A percentile compares a stretch with the other conserved stretches of the same genome.
phyloP scores from a whole-genome alignment of 2,329 filamentous ascomycete genomes.

The Fusarium phyllophilum region DNA sequence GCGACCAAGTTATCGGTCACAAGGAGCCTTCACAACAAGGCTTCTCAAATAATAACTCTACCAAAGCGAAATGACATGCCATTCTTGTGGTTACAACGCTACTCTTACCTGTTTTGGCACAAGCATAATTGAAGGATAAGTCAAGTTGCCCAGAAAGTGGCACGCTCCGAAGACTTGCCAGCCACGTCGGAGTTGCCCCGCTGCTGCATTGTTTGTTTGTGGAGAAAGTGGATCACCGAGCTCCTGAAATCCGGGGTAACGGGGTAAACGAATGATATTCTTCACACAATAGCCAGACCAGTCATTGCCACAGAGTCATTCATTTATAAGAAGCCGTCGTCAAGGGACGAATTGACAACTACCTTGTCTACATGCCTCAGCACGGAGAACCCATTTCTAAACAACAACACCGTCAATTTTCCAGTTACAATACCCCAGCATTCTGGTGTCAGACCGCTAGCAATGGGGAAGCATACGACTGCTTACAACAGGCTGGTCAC shows the following conservation, averaged over 20 bases:
- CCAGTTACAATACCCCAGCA: neutral
- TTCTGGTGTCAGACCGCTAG: neutral
- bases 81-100: fast-evolving
- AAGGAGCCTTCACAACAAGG: neutral
- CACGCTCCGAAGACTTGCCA: neutral
- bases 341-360: neutral
- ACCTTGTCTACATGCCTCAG: too few species aligned
- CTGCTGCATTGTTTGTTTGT: neutral
- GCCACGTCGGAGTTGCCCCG: neutral
- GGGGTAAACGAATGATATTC: neutral
- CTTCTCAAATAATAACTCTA: fast-evolving
- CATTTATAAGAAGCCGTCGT: neutral
- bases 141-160: neutral
- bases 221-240: neutral
- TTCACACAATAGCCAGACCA: neutral
- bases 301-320: neutral
- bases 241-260: neutral
- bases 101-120: fast-evolving
- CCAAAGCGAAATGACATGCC: fast-evolving
- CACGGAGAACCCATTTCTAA: neutral
- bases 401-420: neutral
- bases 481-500: conserved; percentile 48
- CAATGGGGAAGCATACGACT: conserved; percentile 35
- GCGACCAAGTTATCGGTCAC: neutral
- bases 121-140: fast-evolving